Conservation (phyloP, 257 asterid species). For the Rubia yunnanensis region DNA sequence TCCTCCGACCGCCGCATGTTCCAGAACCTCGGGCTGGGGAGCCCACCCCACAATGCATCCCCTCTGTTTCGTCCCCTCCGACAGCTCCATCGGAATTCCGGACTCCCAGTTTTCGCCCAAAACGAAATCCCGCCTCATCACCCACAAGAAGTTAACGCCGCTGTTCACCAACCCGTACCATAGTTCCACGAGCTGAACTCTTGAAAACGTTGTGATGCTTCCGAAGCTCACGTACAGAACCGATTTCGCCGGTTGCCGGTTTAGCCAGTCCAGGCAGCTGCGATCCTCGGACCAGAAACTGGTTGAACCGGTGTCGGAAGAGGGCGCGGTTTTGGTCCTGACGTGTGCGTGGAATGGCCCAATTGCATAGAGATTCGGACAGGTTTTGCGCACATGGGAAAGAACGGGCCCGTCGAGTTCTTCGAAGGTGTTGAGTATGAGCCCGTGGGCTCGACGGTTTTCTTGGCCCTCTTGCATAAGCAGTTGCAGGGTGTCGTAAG, state of each 20-base stretch:
- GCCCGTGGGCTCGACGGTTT: neutral
- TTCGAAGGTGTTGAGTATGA: conserved; percentile 3
- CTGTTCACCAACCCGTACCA: conserved; percentile 2
- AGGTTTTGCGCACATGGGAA: neutral
- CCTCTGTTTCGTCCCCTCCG: neutral
- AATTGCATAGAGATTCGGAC: neutral
- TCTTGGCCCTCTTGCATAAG: neutral
- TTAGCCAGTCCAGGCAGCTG: neutral
- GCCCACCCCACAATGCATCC: conserved; percentile 4
- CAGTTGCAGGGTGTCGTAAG: neutral
- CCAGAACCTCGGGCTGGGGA: neutral
- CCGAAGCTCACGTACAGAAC: conserved; percentile 1
- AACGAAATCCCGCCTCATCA: conserved; percentile 1
- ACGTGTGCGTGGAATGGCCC: neutral
- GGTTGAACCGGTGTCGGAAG: neutral
- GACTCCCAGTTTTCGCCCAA: neutral
- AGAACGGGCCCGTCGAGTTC: neutral
- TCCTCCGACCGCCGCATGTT: neutral
- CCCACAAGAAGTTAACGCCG: neutral
- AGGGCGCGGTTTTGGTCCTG: too few species aligned
- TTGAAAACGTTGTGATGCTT: neutral
- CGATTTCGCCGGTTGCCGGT: neutral
- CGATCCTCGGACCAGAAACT: conserved; percentile 1
- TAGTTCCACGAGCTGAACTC: neutral
- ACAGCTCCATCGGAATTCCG: neutral